Conservation (phyloP, 2,329 filamentous ascomycete species). For the Fonsecaea nubica region DNA sequence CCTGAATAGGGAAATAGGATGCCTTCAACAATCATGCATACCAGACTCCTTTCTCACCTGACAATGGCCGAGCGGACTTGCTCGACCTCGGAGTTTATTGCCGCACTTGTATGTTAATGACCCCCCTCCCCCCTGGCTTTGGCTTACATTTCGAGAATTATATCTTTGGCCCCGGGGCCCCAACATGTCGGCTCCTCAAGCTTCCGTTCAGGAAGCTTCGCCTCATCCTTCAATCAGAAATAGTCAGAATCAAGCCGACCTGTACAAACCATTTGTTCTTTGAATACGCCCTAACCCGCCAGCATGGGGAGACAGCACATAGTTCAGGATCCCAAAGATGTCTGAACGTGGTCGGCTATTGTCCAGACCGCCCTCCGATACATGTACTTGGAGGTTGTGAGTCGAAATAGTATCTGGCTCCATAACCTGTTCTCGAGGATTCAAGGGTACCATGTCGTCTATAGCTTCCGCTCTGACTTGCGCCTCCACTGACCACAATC, state of each 20-base stretch:
- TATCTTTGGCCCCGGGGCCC: conserved; percentile 13
- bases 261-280: not conserved
- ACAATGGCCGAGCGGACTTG: not conserved
- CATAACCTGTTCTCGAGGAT: not conserved
- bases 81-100: not conserved
- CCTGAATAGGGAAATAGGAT: not conserved
- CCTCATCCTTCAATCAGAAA: conserved; percentile 14
- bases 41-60: not conserved
- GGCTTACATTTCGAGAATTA: not conserved
- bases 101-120: not conserved
- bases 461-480: not conserved
- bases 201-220: conserved; percentile 9
- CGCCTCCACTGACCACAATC: conserved; percentile 3
- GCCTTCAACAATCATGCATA: not conserved
- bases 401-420: conserved; percentile 4
- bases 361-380: conserved; percentile 16
- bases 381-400: conserved; percentile 2
- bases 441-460: not conserved
- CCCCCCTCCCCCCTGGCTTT: not conserved
- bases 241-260: not conserved
- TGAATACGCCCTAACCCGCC: not conserved
- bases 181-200: conserved; percentile 18
- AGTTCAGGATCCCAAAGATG: not conserved
- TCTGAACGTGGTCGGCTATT: conserved; percentile 12
- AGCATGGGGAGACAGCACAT: not conserved